Conservation (phyloP, 2,329 filamentous ascomycete genomes). For the Colletotrichum karsti region DNA sequence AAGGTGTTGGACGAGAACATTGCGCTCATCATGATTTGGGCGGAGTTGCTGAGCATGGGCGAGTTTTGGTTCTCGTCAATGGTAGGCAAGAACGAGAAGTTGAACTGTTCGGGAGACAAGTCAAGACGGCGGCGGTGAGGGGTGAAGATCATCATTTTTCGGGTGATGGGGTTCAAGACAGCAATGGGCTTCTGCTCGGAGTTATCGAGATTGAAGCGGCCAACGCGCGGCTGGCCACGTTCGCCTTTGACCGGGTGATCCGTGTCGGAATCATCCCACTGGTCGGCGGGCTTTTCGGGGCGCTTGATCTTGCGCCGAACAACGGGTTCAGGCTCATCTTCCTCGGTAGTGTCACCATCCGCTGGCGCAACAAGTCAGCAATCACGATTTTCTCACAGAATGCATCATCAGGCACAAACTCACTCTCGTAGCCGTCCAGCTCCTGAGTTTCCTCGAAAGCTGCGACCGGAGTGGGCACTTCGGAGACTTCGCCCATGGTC, state of each 20-base stretch:
- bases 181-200: slow-evolving; percentile 66
- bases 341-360: slow-evolving; percentile 70
- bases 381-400: background rate
- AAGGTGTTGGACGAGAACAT: slow-evolving; percentile 68
- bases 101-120: slow-evolving; percentile 63
- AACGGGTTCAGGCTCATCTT: slow-evolving; percentile 62
- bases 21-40: slow-evolving; percentile 82
- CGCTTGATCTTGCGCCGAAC: slow-evolving; percentile 57
- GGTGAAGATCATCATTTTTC: slow-evolving; percentile 72
- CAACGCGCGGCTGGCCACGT: slow-evolving; percentile 62
- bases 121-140: slow-evolving; percentile 60
- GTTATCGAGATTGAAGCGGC: slow-evolving; percentile 63
- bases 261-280: slow-evolving; percentile 56
- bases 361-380: slow-evolving; percentile 44
- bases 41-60: slow-evolving; percentile 72
- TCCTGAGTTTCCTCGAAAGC: slow-evolving; percentile 49
- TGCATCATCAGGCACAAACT: slow-evolving; percentile 44
- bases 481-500: slow-evolving; percentile 28
- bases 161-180: slow-evolving; percentile 63
- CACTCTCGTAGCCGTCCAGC: slow-evolving; percentile 68
- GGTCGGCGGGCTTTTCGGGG: slow-evolving; percentile 38
- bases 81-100: slow-evolving; percentile 51
- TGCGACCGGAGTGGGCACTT: slow-evolving; percentile 39
- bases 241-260: slow-evolving; percentile 55
- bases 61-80: slow-evolving; percentile 48